These are phyloP conservation scores for Xylogone sp. DNA, from an alignment of 2,329 filamentous ascomycete species.

Conservation along the genomic window DNA sequence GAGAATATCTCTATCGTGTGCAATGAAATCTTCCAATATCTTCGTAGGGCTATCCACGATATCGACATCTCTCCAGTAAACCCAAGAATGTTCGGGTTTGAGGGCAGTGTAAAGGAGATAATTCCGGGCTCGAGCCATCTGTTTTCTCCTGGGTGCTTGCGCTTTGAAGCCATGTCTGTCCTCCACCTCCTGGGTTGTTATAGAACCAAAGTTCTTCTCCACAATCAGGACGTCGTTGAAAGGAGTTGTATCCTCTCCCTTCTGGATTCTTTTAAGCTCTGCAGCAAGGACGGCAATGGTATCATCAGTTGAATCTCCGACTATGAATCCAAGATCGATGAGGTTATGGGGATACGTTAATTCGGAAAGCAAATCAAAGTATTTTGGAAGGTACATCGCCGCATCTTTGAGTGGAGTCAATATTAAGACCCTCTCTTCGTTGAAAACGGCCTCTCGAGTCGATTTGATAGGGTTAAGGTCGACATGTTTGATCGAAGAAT, in stretches of 20 bases:
- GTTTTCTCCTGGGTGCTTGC: constrained; percentile 85
- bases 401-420: constrained; percentile 92
- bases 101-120: constrained; percentile 81
- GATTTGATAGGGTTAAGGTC: constrained; percentile 84
- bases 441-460: constrained; percentile 71
- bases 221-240: constrained; percentile 84
- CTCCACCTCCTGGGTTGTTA: constrained; percentile 66
- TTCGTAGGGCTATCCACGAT: constrained; percentile 84
- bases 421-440: constrained; percentile 85
- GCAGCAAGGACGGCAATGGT: constrained; percentile 81
- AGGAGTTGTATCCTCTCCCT: constrained; percentile 68
- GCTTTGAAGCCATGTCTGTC: constrained; percentile 82
- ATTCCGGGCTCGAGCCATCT: constrained; percentile 86
- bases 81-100: constrained; percentile 95
- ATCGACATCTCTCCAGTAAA: constrained; percentile 97
- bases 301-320: constrained; percentile 88
- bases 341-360: constrained; percentile 92
- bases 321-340: constrained; percentile 92
- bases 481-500: constrained; percentile 71
- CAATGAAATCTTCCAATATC: constrained; percentile 93
- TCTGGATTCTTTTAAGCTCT: constrained; percentile 86
- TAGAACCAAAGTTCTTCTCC: constrained; percentile 78
- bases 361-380: constrained; percentile 88
- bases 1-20: constrained; percentile 87
- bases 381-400: constrained; percentile 73